A percentile compares a stretch with the other conserved stretches of the same genome.
phyloP scores from a whole-genome alignment of 352 stramenopile genomes.

The Globisporangium iwayamae region DNA sequence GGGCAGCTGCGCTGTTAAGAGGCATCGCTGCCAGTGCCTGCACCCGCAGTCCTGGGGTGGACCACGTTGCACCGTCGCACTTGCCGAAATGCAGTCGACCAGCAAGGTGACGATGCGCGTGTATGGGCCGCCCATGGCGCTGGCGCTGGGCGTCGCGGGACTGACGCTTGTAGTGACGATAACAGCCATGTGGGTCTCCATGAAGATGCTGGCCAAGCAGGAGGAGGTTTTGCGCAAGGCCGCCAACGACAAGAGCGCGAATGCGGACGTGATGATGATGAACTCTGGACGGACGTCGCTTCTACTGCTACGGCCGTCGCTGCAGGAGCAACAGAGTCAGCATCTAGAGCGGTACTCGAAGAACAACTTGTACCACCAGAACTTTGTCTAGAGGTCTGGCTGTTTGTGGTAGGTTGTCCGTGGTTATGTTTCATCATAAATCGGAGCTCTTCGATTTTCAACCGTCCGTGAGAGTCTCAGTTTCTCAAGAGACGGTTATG shows the following conservation, averaged over 20 bases:
- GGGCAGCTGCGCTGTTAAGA: conserved; percentile 42
- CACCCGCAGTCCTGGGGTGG: conserved; percentile 46
- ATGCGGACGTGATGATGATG: neutral
- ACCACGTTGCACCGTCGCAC: conserved; percentile 37
- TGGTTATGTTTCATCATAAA: too few relatives aligned
- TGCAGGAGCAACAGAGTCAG: conserved; percentile 5
- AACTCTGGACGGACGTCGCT: too few relatives aligned
- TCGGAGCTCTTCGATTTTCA: too few relatives aligned
- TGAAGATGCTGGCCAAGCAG: conserved; percentile 17
- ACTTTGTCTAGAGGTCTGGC: neutral
- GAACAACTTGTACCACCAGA: conserved; percentile 4
- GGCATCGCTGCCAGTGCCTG: conserved; percentile 41
- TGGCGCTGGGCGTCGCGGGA: conserved; percentile 28
- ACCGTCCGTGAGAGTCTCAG: too few relatives aligned
- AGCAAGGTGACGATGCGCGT: conserved; percentile 27
- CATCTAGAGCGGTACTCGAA: neutral
- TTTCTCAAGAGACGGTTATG: too few relatives aligned
- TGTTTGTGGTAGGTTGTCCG: neutral
- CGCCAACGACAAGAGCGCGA: conserved; percentile 19
- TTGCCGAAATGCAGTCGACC: conserved; percentile 29
- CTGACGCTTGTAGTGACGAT: conserved; percentile 25
- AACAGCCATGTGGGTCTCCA: conserved; percentile 25
- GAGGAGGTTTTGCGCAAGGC: conserved; percentile 14
- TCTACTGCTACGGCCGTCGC: neutral
- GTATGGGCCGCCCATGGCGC: conserved; percentile 36